Evolutionary conservation across 257 asterid genomes (phyloP).

Genomic region (Solanum ossicruentum): DNA sequence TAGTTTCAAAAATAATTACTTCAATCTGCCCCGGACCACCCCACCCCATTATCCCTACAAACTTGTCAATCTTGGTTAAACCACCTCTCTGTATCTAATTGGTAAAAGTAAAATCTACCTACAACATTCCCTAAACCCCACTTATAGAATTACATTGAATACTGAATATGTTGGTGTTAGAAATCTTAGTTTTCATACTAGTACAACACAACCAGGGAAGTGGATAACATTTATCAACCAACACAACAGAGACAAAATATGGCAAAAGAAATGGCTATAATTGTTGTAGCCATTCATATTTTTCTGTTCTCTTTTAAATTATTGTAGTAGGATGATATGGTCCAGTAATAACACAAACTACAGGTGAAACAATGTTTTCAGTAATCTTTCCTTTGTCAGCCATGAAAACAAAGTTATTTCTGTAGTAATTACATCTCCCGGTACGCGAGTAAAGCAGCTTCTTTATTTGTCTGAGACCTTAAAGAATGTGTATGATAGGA

Average conservation of each 20-base stretch:
- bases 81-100: fast-evolving
- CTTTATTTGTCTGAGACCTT: conserved; percentile 48
- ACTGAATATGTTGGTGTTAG: neutral
- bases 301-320: neutral
- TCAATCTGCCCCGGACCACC: too few relatives aligned
- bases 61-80: too few relatives aligned
- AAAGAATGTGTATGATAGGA: conserved; percentile 78
- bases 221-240: neutral
- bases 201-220: neutral
- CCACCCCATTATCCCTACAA: too few relatives aligned
- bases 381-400: neutral
- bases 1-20: too few relatives aligned
- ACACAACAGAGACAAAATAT: neutral
- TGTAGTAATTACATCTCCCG: neutral
- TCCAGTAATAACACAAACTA: neutral
- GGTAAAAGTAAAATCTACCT: fast-evolving
- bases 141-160: neutral
- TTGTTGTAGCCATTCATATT: neutral
- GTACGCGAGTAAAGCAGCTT: neutral
- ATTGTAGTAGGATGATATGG: neutral
- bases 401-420: neutral
- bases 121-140: neutral
- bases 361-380: neutral
- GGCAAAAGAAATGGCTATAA: neutral
- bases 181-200: neutral